Evolutionary conservation across 78 protist genomes (phyloP), one percentile per base, ranked within the genome.

Genomic region (Guillardia theta): DNA sequence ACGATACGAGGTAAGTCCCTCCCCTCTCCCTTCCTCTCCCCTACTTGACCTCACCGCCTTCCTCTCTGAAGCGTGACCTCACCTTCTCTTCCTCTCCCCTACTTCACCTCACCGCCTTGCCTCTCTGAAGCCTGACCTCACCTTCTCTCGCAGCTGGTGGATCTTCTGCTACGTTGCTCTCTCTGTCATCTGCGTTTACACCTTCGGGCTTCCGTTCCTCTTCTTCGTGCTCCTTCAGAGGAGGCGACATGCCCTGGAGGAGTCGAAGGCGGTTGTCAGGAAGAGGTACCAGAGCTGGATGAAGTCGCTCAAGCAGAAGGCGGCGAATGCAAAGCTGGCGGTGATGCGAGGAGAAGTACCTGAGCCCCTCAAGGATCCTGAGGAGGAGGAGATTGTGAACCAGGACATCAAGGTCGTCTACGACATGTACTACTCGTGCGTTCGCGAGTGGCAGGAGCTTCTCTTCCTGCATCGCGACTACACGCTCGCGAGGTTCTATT

Each of bases 401-500:
- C 9, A 24, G 83, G 41, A 70, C 83, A 33, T 33, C 83, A 36
- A 36, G 33, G 0, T 70, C 36, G 41, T 70, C 46, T 70, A 33
- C 45, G 46, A 70, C 46, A 70, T 70, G 46, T 70, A 70, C 83
- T 70, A 70, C 41, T 15, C 36, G 46, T 70, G 36, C 41, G 83
- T 33, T 36, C 83, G 83, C 33, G 36, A 70, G 83, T 70, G 83
- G 83, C 45, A 70, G 41, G 45, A 70, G 41, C 83, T 70, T 3
- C 36, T 70, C 83, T 70, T 70, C 6, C 83, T 70, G 46, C 83
- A 70, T 6, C 83, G 83, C 83, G 83, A 70, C 83, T 70, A 33
- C 41, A 22, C 33, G 10, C 41, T 33, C 41, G 21, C 27, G 36
- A 15, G 41, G 46, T 70, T 22, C 83, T 70, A 24, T 43, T 70